Evolutionary conservation across 1,284 basidiomycete genomes (phyloP).

Genomic region (Pulveroboletus sp.): DNA sequence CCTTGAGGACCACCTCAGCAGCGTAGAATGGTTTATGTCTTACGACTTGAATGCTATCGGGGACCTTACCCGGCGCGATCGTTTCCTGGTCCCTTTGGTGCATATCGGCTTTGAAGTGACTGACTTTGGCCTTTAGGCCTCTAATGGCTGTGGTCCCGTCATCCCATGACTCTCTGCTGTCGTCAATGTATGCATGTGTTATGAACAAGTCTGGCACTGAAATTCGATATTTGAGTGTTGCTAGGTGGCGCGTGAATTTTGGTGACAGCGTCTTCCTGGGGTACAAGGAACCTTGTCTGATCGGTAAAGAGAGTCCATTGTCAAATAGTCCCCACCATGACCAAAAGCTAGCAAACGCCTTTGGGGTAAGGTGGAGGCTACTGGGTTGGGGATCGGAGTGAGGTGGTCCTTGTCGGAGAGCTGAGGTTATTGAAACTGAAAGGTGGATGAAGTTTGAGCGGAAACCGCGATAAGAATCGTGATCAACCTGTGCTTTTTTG

Average conservation of each 20-base stretch:
- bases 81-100: slow-evolving; percentile 90
- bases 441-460: slow-evolving; percentile 95
- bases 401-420: slow-evolving; percentile 32
- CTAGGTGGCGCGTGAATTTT: slow-evolving; percentile 87
- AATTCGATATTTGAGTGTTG: slow-evolving; percentile 91
- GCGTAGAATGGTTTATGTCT: slow-evolving; percentile 90
- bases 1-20: slow-evolving; percentile 82
- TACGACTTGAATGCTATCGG: slow-evolving; percentile 50
- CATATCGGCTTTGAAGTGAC: slow-evolving; percentile 84
- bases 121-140: slow-evolving; percentile 81
- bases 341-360: slow-evolving; percentile 88
- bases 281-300: slow-evolving; percentile 84
- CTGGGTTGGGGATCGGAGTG: slow-evolving; percentile 41
- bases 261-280: slow-evolving; percentile 74
- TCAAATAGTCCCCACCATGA: slow-evolving; percentile 91
- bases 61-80: slow-evolving; percentile 46
- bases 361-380: slow-evolving; percentile 86
- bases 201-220: slow-evolving; percentile 78
- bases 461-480: slow-evolving; percentile 87
- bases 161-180: slow-evolving; percentile 73
- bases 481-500: slow-evolving; percentile 35
- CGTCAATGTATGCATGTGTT: slow-evolving; percentile 86
- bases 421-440: slow-evolving; percentile 82
- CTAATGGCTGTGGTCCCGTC: slow-evolving; percentile 78
- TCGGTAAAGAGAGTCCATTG: slow-evolving; percentile 75